Percentiles rank a stretch among this genome's conserved stretches.
These are phyloP conservation scores for Vaucheria bursata DNA, from an alignment of 352 stramenopile species.

Conservation along the genomic window DNA sequence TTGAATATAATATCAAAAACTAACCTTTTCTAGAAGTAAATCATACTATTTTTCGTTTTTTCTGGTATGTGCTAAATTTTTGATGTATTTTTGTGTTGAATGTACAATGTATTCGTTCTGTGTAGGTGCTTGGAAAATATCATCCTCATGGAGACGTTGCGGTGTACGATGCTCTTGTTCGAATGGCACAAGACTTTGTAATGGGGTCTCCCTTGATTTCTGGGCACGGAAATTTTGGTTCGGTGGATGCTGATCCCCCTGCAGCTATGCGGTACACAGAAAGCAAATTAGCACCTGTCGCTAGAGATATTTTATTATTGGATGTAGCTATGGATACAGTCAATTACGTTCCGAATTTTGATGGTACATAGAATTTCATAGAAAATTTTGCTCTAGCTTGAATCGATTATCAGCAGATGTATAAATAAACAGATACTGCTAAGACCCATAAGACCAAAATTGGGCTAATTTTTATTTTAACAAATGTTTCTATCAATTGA, in stretches of 20 bases:
- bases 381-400: background rate
- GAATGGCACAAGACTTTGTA: conserved; percentile 66
- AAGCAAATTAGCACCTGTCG: conserved; percentile 59
- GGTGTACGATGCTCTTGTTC: conserved; percentile 69
- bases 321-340: conserved; percentile 63
- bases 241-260: conserved; percentile 63
- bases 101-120: too few relatives aligned
- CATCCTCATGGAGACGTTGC: conserved; percentile 68
- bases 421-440: too few relatives aligned
- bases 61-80: too few relatives aligned
- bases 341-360: conserved; percentile 60
- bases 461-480: too few relatives aligned
- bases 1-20: too few relatives aligned
- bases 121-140: conserved; percentile 61
- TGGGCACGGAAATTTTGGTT: conserved; percentile 70
- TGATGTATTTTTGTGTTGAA: too few relatives aligned
- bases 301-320: conserved; percentile 58
- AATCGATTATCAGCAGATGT: background rate
- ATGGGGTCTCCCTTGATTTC: conserved; percentile 61
- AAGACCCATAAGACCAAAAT: too few relatives aligned
- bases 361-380: conserved; percentile 49
- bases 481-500: too few relatives aligned
- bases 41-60: too few relatives aligned
- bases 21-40: too few relatives aligned
- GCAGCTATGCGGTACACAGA: conserved; percentile 74